phyloP scores from a whole-genome alignment of 768 basidiomycete species.

The Phanerochaete carnosa region DNA sequence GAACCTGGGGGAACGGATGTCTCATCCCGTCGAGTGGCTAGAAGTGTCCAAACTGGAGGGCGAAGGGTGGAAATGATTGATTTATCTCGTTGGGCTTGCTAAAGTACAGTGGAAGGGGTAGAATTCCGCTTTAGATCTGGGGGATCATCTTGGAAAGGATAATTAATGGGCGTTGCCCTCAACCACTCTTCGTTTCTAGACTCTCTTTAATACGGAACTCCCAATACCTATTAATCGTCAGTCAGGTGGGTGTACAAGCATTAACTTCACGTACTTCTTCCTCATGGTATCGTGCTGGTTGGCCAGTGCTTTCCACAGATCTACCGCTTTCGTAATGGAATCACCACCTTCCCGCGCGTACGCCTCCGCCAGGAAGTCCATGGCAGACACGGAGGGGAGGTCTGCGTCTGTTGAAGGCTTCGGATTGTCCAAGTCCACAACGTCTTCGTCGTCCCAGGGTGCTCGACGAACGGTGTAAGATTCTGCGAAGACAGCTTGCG shows the following conservation, averaged over 20 bases:
- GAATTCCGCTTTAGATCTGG: too few relatives aligned
- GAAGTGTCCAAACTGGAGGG: too few relatives aligned
- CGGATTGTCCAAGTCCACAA: slow-evolving; percentile 73
- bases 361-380: slow-evolving; percentile 85
- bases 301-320: slow-evolving; percentile 66
- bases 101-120: too few relatives aligned
- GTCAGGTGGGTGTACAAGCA: background rate
- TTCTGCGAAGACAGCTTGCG: slow-evolving; percentile 54
- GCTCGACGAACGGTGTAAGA: slow-evolving; percentile 51
- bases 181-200: background rate
- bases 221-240: slow-evolving; percentile 4
- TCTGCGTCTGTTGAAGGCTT: slow-evolving; percentile 60
- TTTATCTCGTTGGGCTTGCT: too few relatives aligned
- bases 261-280: slow-evolving; percentile 52
- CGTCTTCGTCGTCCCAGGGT: slow-evolving; percentile 35
- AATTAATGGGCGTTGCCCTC: too few relatives aligned
- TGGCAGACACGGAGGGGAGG: slow-evolving; percentile 72
- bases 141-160: too few relatives aligned
- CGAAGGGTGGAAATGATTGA: too few relatives aligned
- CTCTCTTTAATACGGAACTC: slow-evolving; percentile 12
- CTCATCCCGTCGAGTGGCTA: too few relatives aligned
- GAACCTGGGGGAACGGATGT: too few relatives aligned
- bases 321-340: slow-evolving; percentile 35
- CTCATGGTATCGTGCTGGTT: slow-evolving; percentile 71
- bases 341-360: slow-evolving; percentile 57